phyloP scores from a whole-genome alignment of 169 alveolate genomes.

The Cryptosporidium meleagridis region DNA sequence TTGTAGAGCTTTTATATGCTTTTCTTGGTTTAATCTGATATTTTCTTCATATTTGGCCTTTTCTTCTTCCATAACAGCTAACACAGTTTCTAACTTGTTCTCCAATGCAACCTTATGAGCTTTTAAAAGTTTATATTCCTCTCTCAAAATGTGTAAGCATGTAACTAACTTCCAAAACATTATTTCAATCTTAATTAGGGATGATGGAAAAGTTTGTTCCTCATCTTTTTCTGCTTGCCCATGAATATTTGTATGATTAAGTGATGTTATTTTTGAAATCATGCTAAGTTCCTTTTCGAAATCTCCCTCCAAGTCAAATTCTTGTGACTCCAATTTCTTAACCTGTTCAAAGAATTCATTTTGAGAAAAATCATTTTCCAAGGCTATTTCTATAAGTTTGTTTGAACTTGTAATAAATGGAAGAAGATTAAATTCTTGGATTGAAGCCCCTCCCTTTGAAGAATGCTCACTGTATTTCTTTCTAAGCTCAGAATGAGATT shows the following conservation, averaged over 20 bases:
- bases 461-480: not conserved
- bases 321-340: slow-evolving; percentile 10
- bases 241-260: not conserved
- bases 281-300: slow-evolving; percentile 44
- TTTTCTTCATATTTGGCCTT: not conserved
- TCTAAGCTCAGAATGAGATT: not conserved
- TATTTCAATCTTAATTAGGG: slow-evolving; percentile 45
- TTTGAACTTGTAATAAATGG: slow-evolving; percentile 52
- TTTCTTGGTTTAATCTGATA: not conserved
- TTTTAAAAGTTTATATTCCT: slow-evolving; percentile 29
- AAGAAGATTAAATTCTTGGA: not conserved
- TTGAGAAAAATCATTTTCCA: slow-evolving; percentile 28
- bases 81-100: not conserved
- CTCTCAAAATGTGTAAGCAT: slow-evolving; percentile 42
- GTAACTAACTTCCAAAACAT: slow-evolving; percentile 59
- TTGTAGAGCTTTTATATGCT: not conserved
- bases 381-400: slow-evolving; percentile 35
- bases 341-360: slow-evolving; percentile 12
- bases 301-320: slow-evolving; percentile 34
- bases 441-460: not conserved
- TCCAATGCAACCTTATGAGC: not conserved
- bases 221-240: not conserved
- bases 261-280: slow-evolving; percentile 40
- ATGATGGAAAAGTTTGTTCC: slow-evolving; percentile 5
- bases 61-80: slow-evolving; percentile 35